Conservation (phyloP, 208 protist genomes). For the Leishmania lainsoni region DNA sequence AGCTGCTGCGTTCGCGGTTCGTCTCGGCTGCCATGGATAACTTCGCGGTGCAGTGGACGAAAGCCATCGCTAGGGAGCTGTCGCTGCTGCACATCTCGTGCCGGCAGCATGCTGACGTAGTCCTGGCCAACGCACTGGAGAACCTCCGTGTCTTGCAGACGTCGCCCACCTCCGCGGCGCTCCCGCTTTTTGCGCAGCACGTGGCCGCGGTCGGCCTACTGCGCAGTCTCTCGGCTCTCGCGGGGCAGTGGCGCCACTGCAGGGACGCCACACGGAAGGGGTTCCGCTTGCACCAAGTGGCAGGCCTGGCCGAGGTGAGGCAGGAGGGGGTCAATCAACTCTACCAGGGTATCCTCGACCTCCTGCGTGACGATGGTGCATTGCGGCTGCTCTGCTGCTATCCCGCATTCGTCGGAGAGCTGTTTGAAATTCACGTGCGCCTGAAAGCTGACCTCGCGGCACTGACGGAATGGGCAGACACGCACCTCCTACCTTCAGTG, state of each 20-base stretch:
- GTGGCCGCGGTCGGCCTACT: constrained; percentile 10
- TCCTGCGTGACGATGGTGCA: constrained; percentile 47
- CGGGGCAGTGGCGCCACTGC: constrained; percentile 8
- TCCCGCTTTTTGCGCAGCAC: constrained; percentile 23
- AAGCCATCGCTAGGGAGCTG: constrained; percentile 8
- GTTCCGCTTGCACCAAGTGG: not conserved
- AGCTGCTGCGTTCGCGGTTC: not conserved
- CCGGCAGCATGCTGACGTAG: constrained; percentile 6
- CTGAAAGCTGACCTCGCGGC: constrained; percentile 30
- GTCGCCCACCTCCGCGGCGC: not conserved
- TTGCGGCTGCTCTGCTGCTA: constrained; percentile 65
- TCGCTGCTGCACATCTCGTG: not conserved
- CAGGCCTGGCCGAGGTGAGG: not conserved
- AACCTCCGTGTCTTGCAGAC: constrained; percentile 17
- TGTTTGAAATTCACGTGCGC: constrained; percentile 48
- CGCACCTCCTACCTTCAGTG: constrained; percentile 36
- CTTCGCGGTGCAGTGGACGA: constrained; percentile 22
- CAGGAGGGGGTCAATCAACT: constrained; percentile 9
- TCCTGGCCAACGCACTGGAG: constrained; percentile 24
- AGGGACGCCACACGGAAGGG: not conserved
- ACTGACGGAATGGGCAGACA: constrained; percentile 41
- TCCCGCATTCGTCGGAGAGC: constrained; percentile 47
- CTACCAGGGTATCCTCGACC: constrained; percentile 20
- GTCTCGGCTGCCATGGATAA: constrained; percentile 15
- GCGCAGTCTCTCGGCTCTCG: constrained; percentile 17